Evolutionary conservation across 148 eudicot genomes (phyloP).

Genomic region (Fagopyrum tataricum): DNA sequence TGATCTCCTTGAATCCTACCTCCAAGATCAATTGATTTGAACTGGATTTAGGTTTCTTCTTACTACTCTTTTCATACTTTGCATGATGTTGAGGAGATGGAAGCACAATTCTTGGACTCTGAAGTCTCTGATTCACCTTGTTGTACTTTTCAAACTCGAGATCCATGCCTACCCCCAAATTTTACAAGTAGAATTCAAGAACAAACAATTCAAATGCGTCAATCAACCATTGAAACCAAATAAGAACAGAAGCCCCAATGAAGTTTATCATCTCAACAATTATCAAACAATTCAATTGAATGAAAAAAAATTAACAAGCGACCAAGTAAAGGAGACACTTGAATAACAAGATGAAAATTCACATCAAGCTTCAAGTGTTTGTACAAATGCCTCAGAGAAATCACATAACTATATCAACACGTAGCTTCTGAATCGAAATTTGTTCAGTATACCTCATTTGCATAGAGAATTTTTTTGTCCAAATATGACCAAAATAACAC

Average conservation of each 20-base stretch:
- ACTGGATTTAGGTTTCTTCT: conserved; percentile 25
- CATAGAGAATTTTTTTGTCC: neutral
- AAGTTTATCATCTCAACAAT: no score
- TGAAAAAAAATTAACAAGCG: no score
- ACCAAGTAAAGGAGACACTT: no score
- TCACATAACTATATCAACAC: neutral
- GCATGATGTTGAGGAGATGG: conserved; percentile 34
- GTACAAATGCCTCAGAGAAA: conserved; percentile 3
- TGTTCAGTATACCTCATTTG: no score
- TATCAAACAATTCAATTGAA: neutral
- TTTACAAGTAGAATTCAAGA: conserved; percentile 30
- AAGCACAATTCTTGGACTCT: conserved; percentile 82
- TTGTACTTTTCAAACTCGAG: conserved; percentile 86
- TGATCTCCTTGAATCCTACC: conserved; percentile 46
- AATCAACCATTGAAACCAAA: neutral
- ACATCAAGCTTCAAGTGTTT: neutral
- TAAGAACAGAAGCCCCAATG: no score
- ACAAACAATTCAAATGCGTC: neutral
- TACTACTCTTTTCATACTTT: conserved; percentile 34
- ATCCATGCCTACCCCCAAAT: conserved; percentile 59
- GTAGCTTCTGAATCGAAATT: neutral
- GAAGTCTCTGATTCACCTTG: conserved; percentile 56
- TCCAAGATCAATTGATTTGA: conserved; percentile 23
- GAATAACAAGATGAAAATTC: no score
- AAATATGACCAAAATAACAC: neutral